Evolutionary conservation across 116 monocot species (phyloP), one percentile per base, ranked within the genome.

Genomic region (Iris pallida): DNA sequence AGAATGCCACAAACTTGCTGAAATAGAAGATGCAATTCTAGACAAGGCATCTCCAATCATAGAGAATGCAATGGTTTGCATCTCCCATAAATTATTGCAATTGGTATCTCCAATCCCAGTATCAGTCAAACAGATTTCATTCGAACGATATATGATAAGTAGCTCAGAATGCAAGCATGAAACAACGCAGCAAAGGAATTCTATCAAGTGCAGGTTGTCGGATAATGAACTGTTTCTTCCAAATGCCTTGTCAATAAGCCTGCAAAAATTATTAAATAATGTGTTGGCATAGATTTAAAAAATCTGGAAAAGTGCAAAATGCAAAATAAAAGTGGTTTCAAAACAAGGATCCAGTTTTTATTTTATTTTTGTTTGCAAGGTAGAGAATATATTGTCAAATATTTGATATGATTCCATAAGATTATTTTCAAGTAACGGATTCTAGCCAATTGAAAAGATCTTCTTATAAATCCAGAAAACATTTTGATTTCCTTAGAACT

Each of bases 121-220:
- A 70, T 60, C 20, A 68, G 49, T 58, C 42, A 11, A 53, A 43
- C 55, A 63, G 43, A 16, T 13, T 13, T 43, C 59, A 85, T 66
- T 70, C 53, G 76, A 73, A 55, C 73, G 70, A 57, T 76, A 69
- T 0, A 73, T 19, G 4, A 62, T 66, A 60, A 78, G 57, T 17
- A 92, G 55, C 58, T 87, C 92, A 20, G 47, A 55, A 64, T 90
- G 81, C 64, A 90, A 72, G 75, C 57, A 78, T 74, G 85, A 85
- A 71, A 92, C 59, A 72, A 97, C 17, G 56, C 54, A 78, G 49
- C 89, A 60, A 59, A 92, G 83, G 19, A 90, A 16, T 57, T 73
- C 65, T 7, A 73, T 51, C 63, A 85, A 72, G 18, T 73, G 75
- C 11, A 15, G 47, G 66, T 56, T 85, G 47, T 92, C 85, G 58